These are phyloP conservation scores for Hypoxylon sp. DNA, from an alignment of 2,329 filamentous ascomycete genomes.

Conservation along the genomic window DNA sequence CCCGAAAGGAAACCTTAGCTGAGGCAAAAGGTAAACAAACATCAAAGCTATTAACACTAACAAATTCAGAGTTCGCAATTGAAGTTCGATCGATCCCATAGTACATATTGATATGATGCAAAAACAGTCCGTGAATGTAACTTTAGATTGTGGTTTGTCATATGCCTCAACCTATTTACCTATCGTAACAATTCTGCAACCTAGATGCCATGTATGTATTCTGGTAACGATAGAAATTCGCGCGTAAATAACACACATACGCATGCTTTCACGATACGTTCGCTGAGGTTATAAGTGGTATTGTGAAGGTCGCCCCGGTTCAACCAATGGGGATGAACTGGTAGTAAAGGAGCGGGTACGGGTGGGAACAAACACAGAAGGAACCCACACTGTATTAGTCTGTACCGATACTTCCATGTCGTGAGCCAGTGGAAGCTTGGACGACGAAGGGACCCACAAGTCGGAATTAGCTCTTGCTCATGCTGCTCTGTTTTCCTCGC, in stretches of 20 bases:
- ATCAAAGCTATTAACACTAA: constrained; percentile 11
- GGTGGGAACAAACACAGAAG: constrained; percentile 24
- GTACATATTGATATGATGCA: too few species aligned
- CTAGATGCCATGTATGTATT: background rate
- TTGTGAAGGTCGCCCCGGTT: constrained; percentile 22
- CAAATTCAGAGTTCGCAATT: constrained; percentile 12
- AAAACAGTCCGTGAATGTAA: constrained; percentile 1
- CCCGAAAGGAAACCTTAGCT: constrained; percentile 25
- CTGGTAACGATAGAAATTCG: too few species aligned
- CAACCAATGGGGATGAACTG: constrained; percentile 29
- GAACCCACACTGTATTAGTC: constrained; percentile 27
- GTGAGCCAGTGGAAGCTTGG: constrained; percentile 33
- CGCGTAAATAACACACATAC: constrained; percentile 7
- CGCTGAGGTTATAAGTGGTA: constrained; percentile 8
- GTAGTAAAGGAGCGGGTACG: constrained; percentile 5
- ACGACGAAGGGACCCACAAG: constrained; percentile 25
- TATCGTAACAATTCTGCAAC: background rate
- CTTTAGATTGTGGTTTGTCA: too few species aligned
- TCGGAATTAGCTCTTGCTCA: constrained; percentile 37
- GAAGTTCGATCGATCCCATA: too few species aligned
- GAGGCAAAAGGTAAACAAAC: constrained; percentile 18
- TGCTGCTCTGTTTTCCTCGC: constrained; percentile 27
- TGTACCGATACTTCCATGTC: constrained; percentile 31
- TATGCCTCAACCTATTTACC: too few species aligned
- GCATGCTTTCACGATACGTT: constrained; percentile 9